A percentile compares a stretch with the other conserved stretches of the same genome.
Conservation (phyloP, 495 filamentous ascomycete genomes). For the Aspergillus leporis region DNA sequence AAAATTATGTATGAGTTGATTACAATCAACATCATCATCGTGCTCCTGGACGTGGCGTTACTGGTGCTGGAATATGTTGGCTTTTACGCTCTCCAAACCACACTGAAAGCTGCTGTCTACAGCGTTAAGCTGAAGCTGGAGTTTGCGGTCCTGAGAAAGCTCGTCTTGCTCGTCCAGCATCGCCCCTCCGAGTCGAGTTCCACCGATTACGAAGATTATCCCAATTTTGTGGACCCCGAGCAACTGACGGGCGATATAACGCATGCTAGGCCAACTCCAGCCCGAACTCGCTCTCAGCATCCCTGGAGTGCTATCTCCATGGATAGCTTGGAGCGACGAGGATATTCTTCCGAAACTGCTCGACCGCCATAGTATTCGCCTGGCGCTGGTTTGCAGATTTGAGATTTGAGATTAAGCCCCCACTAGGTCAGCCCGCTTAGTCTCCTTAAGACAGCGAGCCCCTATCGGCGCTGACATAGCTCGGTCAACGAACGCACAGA, state of each 20-base stretch:
- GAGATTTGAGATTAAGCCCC: too few species aligned
- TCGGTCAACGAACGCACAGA: too few species aligned
- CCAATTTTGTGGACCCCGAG: conserved; percentile 40
- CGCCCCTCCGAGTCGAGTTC: conserved; percentile 35
- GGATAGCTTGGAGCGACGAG: conserved; percentile 35
- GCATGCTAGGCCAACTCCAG: conserved; percentile 29
- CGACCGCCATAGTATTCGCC: neutral
- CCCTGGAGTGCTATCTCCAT: conserved; percentile 35
- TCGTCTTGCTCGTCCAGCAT: conserved; percentile 38
- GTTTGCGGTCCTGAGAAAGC: conserved; percentile 54
- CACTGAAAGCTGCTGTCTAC: conserved; percentile 58
- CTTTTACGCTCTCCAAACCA: conserved; percentile 54
- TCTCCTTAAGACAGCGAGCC: too few species aligned
- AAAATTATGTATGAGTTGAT: conserved; percentile 54
- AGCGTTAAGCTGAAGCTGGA: conserved; percentile 65
- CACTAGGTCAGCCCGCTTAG: too few species aligned
- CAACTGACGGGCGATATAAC: conserved; percentile 41
- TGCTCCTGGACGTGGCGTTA: conserved; percentile 54
- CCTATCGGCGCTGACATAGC: too few species aligned
- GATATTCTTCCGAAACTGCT: neutral
- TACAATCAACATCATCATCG: conserved; percentile 56
- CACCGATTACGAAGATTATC: conserved; percentile 36
- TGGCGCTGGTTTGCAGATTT: neutral
- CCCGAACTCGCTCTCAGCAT: conserved; percentile 13
- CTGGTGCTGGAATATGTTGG: conserved; percentile 55